These are phyloP conservation scores for Solanum neorickii DNA, from an alignment of 257 asterid genomes.

Conservation along the genomic window DNA sequence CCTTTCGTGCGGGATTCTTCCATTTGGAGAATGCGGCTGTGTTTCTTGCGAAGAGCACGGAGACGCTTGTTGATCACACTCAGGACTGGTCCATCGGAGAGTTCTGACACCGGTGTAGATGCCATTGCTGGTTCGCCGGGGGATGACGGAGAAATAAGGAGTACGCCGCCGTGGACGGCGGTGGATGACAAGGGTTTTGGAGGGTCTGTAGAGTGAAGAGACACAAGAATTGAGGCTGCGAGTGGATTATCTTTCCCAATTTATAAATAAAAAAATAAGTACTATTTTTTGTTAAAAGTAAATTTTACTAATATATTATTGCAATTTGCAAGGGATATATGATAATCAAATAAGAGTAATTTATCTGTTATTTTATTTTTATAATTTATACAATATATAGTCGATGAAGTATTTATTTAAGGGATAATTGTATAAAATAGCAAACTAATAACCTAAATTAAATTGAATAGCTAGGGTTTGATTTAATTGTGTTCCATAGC, in stretches of 20 bases:
- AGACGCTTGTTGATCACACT: slow-evolving; percentile 67
- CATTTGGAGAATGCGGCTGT: slow-evolving; percentile 65
- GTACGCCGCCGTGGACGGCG: background rate
- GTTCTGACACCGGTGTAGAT: slow-evolving; percentile 31
- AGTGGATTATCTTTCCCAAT: background rate
- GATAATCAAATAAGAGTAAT: no score
- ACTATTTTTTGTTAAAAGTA: no score
- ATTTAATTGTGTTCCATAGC: no score
- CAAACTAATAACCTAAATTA: no score
- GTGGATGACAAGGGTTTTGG: background rate
- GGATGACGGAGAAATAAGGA: background rate
- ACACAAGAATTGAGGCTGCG: background rate
- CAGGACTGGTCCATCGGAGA: slow-evolving; percentile 60
- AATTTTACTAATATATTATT: no score
- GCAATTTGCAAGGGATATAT: background rate
- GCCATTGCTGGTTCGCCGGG: background rate
- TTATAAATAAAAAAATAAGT: background rate
- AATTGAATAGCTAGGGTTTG: no score
- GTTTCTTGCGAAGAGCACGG: slow-evolving; percentile 66
- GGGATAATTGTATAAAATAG: no score
- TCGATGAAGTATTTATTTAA: no score
- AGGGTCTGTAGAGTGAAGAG: background rate
- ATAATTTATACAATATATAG: no score
- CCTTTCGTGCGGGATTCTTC: slow-evolving; percentile 64
- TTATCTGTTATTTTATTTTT: no score